These are phyloP conservation scores for Ochetophila trinervis DNA, from an alignment of 306 rosid genomes.

Conservation along the genomic window DNA sequence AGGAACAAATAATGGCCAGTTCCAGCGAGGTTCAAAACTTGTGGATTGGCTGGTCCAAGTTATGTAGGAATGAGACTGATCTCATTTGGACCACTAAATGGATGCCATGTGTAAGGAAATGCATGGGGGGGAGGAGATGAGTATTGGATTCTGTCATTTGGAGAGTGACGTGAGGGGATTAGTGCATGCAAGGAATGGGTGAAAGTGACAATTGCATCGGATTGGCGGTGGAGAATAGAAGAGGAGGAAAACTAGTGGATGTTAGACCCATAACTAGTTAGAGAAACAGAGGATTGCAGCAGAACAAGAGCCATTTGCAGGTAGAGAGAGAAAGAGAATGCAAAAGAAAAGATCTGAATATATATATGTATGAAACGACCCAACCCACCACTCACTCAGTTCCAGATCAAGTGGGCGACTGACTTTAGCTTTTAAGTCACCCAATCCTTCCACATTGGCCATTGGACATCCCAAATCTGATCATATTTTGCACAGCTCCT, in stretches of 20 bases:
- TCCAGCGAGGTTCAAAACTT: no score
- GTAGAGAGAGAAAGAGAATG: constrained; percentile 5
- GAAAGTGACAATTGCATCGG: constrained; percentile 25
- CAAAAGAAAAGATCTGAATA: background rate
- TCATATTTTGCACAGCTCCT: constrained; percentile 24
- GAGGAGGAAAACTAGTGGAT: constrained; percentile 9
- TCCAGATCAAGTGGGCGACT: constrained; percentile 29
- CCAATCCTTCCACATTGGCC: constrained; percentile 33
- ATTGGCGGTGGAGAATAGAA: constrained; percentile 43
- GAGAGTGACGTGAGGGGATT: constrained; percentile 5
- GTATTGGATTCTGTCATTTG: constrained; percentile 13
- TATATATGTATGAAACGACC: background rate
- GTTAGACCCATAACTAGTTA: constrained; percentile 44
- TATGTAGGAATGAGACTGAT: background rate
- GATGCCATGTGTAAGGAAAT: constrained; percentile 19
- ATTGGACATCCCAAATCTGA: constrained; percentile 34
- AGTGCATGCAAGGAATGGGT: constrained; percentile 36
- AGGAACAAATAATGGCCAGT: no score
- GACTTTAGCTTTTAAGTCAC: constrained; percentile 29
- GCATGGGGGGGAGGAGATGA: background rate
- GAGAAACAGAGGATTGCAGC: constrained; percentile 27
- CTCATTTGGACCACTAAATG: background rate
- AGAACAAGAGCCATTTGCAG: constrained; percentile 22
- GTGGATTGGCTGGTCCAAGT: no score
- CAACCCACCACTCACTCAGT: constrained; percentile 7